phyloP scores from a whole-genome alignment of 768 basidiomycete genomes.

The Cystobasidium onofrii region DNA sequence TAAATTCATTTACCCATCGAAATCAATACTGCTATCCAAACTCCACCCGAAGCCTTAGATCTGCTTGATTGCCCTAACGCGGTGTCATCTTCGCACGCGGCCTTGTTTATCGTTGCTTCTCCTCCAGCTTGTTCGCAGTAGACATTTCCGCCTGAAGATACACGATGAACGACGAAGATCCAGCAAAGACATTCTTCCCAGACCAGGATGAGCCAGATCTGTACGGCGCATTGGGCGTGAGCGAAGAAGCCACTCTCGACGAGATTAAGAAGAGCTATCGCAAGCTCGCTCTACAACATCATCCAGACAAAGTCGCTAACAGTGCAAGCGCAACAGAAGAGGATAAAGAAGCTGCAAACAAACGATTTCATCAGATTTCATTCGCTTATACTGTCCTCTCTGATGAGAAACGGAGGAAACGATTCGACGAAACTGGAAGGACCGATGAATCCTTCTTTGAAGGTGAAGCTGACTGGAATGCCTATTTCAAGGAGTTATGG shows the following conservation, averaged over 20 bases:
- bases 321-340: constrained; percentile 49
- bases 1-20: too few relatives aligned
- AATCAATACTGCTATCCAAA: too few relatives aligned
- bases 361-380: constrained; percentile 73
- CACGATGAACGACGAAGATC: constrained; percentile 28
- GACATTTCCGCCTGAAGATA: not conserved
- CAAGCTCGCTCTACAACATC: constrained; percentile 66
- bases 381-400: constrained; percentile 85
- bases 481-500: constrained; percentile 59
- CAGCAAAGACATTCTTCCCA: constrained; percentile 21
- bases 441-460: constrained; percentile 69
- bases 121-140: not conserved
- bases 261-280: constrained; percentile 55
- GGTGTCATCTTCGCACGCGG: not conserved
- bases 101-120: not conserved
- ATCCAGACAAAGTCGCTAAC: constrained; percentile 66
- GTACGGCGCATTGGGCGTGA: constrained; percentile 35
- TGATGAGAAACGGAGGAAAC: constrained; percentile 63
- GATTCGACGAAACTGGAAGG: constrained; percentile 76
- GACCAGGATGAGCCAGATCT: constrained; percentile 34
- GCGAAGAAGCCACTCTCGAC: constrained; percentile 4
- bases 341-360: constrained; percentile 61
- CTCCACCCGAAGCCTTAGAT: too few relatives aligned
- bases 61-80: too few relatives aligned
- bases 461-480: constrained; percentile 79